Conservation (phyloP, 2,329 filamentous ascomycete genomes). For the Coniochaeta sp. region DNA sequence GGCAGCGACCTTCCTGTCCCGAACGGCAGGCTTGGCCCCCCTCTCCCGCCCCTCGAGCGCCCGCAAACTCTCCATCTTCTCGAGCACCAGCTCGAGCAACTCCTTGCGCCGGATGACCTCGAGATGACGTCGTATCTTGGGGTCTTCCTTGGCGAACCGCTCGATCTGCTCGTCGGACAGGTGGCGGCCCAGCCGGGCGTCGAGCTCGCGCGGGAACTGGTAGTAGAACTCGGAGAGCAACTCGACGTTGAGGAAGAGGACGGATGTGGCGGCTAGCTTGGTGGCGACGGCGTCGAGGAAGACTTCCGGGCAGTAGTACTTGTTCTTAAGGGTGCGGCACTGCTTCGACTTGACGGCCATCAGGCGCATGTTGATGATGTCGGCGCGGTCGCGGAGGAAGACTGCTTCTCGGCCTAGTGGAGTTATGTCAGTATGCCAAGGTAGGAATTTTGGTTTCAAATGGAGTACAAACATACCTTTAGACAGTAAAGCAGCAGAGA, state of each 20-base stretch:
- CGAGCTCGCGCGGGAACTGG: slow-evolving; percentile 89
- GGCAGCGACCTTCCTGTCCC: neutral
- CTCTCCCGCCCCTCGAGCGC: slow-evolving; percentile 59
- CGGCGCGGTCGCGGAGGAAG: slow-evolving; percentile 86
- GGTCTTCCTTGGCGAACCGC: slow-evolving; percentile 85
- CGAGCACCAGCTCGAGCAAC: slow-evolving; percentile 81
- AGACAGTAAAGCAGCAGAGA: slow-evolving; percentile 76
- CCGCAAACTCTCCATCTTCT: slow-evolving; percentile 89
- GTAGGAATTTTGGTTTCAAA: slow-evolving; percentile 1
- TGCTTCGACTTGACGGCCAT: slow-evolving; percentile 84
- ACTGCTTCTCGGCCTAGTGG: slow-evolving; percentile 75
- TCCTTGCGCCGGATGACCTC: slow-evolving; percentile 92
- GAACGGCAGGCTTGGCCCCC: neutral
- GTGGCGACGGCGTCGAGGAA: slow-evolving; percentile 97
- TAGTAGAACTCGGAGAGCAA: slow-evolving; percentile 96
- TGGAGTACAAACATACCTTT: slow-evolving; percentile 51
- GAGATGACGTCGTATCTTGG: slow-evolving; percentile 79
- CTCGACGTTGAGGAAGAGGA: slow-evolving; percentile 96
- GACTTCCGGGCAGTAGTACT: slow-evolving; percentile 93
- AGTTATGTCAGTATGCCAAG: slow-evolving; percentile 9
- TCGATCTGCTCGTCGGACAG: slow-evolving; percentile 76
- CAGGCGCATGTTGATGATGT: slow-evolving; percentile 85
- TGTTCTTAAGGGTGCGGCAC: slow-evolving; percentile 76
- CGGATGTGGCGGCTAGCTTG: slow-evolving; percentile 89
- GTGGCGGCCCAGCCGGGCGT: slow-evolving; percentile 75